Conservation (phyloP, 1,139 yeast genomes). For the Casaregolazyma lundiana region DNA sequence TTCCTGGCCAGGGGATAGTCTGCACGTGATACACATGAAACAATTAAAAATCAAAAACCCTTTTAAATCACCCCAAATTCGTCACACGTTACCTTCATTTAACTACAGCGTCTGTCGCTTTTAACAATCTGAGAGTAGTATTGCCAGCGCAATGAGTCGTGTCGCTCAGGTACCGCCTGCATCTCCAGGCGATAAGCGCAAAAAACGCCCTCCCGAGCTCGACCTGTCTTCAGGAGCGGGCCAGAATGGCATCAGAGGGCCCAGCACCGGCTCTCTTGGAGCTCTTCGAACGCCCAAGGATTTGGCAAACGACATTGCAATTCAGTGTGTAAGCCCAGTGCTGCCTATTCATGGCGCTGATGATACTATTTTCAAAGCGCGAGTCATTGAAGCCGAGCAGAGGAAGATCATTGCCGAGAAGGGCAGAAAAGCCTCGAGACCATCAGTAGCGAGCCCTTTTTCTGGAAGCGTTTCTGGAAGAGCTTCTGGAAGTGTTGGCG, state of each 20-base stretch:
- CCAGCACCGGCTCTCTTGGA: conserved; percentile 10
- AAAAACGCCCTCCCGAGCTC: conserved; percentile 20
- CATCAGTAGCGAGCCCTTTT: conserved; percentile 1
- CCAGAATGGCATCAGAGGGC: conserved; percentile 7
- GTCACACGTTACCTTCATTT: background rate
- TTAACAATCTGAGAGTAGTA: background rate
- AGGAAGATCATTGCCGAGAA: conserved; percentile 31
- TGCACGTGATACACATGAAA: background rate
- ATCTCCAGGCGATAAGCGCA: conserved; percentile 7
- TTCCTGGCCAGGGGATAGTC: no score
- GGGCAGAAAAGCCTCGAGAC: background rate
- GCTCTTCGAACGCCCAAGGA: conserved; percentile 31
- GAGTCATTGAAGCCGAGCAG: conserved; percentile 36
- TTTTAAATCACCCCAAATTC: background rate
- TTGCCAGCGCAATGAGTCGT: background rate
- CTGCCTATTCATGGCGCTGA: conserved; percentile 33
- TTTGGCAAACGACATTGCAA: conserved; percentile 32
- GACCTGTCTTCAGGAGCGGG: conserved; percentile 14
- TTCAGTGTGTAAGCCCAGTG: conserved; percentile 40
- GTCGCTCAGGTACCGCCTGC: background rate
- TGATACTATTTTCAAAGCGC: conserved; percentile 32
- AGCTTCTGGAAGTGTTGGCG: conserved; percentile 2
- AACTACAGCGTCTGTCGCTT: background rate
- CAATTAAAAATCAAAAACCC: background rate
- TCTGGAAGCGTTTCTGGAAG: conserved; percentile 6